A percentile compares a stretch with the other conserved stretches of the same genome.
These are phyloP conservation scores for Desmodesmus armatus DNA, from an alignment of 139 green algal species.

Conservation along the genomic window DNA sequence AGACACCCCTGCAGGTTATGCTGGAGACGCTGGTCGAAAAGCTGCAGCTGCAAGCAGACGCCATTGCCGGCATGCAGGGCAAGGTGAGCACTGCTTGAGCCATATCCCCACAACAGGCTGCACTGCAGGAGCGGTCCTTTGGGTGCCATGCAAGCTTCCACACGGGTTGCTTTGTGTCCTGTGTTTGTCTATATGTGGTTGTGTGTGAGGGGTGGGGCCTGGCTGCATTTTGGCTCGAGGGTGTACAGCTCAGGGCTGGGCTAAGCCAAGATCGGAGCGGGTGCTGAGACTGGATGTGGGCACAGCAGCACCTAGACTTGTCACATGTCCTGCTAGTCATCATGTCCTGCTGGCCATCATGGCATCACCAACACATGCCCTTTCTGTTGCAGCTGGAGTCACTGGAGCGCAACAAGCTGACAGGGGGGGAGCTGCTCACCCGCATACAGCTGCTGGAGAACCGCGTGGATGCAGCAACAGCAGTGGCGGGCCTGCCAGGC, in stretches of 20 bases:
- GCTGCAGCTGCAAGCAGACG: not conserved
- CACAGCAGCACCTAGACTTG: no score
- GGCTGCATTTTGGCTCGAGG: not conserved
- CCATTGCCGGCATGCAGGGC: not conserved
- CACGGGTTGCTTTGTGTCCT: not conserved
- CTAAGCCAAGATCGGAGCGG: no score
- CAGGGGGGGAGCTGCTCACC: slow-evolving; percentile 19
- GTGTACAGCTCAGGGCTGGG: no score
- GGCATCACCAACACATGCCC: not conserved
- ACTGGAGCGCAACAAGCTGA: slow-evolving; percentile 53
- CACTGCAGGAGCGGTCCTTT: not conserved
- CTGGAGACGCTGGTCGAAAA: slow-evolving; percentile 22
- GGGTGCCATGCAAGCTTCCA: no score
- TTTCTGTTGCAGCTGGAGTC: slow-evolving; percentile 51
- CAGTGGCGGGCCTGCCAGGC: not conserved
- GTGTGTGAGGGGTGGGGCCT: not conserved
- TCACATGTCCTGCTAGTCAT: not conserved
- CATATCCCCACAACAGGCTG: no score
- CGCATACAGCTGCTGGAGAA: slow-evolving; percentile 22
- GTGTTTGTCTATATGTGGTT: not conserved
- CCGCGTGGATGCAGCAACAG: not conserved
- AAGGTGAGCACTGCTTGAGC: slow-evolving; percentile 19
- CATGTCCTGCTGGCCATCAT: not conserved
- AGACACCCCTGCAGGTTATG: slow-evolving; percentile 62
- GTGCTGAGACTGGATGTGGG: no score